Evolutionary conservation across 2,329 filamentous ascomycete species (phyloP), one percentile per base, ranked within the genome.

Genomic region (Pseudogymnoascus sp.): DNA sequence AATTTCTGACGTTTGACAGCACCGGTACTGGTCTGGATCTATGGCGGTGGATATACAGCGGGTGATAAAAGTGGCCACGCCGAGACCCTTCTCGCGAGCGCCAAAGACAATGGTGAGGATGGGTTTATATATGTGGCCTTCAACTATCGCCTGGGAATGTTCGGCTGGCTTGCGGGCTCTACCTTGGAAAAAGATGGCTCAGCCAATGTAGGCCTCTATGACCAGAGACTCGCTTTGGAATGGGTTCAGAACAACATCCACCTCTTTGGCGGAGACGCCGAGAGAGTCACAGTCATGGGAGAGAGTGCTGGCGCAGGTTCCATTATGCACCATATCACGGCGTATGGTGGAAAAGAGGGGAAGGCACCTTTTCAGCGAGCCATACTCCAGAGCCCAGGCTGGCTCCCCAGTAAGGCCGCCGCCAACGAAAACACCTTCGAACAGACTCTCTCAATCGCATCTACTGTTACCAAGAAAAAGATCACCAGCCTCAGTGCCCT

Each of bases 201-300:
- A 2, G 71, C 77, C 2, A 83, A 83, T 65, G 76, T 74, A 6
- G 81, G 75, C 2, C 70, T 83, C 0, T 72, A 77, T 57, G 81
- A 84, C 62, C 82, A 85, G 67, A 74, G 79, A 9, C 72, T 82
- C 16, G 81, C 80, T 18, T 71, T 86, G 6, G 73, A 83, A 65
- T 86, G 83, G 83, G 75, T 85, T 3, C 76, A 80, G 60, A 67
- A 77, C 34, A 72, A 82, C 62, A 82, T 84, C 61, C 71, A 78
- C 65, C 69, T 76, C 8, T 85, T 84, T 65, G 81, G 82, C 7
- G 82, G 82, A 11, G 77, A 84, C 66, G 70, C 75, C 2, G 68
- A 73, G 2, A 72, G 74, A n/a, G 76, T 83, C 37, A 82, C 80
- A 0, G 73, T 81, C 11, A 73, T 81, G 22, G 80, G 79, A 4